phyloP scores from a whole-genome alignment of 2,329 filamentous ascomycete species.

The Aaosphaeria pasadenensis region DNA sequence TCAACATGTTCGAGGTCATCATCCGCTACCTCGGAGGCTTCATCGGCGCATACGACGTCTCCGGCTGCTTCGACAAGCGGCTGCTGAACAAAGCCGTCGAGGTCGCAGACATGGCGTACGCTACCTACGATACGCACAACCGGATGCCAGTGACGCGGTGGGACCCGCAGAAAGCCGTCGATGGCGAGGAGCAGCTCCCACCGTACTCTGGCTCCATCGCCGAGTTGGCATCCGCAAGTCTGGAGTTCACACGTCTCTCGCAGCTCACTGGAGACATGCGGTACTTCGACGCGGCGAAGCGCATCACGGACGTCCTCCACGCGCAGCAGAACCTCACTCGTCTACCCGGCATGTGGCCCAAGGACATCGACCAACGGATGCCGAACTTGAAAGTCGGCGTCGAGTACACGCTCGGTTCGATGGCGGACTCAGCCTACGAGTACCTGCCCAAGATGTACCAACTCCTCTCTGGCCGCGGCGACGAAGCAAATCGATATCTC shows the following conservation, averaged over 20 bases:
- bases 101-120: constrained; percentile 61
- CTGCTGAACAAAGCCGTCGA: constrained; percentile 60
- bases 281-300: constrained; percentile 42
- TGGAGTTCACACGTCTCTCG: constrained; percentile 44
- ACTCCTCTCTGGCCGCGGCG: constrained; percentile 15
- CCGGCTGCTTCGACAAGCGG: constrained; percentile 44
- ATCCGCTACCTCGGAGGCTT: constrained; percentile 69
- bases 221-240: constrained; percentile 42
- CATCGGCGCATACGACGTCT: constrained; percentile 63
- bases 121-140: constrained; percentile 63
- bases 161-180: constrained; percentile 12
- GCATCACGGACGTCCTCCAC: constrained; percentile 38
- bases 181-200: constrained; percentile 30
- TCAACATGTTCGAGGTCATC: constrained; percentile 67
- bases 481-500: constrained; percentile 40
- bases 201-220: constrained; percentile 37
- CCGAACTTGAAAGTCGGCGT: constrained; percentile 34
- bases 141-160: constrained; percentile 54
- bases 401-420: constrained; percentile 34
- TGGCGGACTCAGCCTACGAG: constrained; percentile 30
- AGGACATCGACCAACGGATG: constrained; percentile 14
- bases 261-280: constrained; percentile 43
- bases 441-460: constrained; percentile 36
- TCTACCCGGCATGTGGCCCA: constrained; percentile 45
- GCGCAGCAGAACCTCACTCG: constrained; percentile 37